Base-by-base conservation (phyloP, 495 filamentous ascomycete genomes). In the Pyrenula massariospora region DNA sequence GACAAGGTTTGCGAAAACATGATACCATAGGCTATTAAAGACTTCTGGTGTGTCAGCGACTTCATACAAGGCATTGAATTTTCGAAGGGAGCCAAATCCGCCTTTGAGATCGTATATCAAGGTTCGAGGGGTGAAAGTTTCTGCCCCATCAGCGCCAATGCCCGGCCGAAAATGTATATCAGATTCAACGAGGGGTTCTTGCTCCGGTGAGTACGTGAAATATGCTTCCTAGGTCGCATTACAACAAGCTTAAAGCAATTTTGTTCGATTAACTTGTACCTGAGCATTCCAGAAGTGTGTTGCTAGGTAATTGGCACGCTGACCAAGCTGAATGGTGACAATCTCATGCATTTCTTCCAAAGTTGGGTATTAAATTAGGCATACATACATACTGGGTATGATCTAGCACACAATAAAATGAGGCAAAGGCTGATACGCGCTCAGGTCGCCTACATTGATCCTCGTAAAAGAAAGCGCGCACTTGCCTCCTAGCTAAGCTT, bases 211-310 rank as follows among this genome's bases (percentile, higher is more conserved):
- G 66, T 96, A 97, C 22, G 93, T 96, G 66, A 98, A 98, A 71
- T 98, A 98, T 11, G 92, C 96, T 76, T 98, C 94, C 89, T 91
- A 47, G n/a, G 12, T 2, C 67, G 57, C 47, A 51, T 59, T 55
- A 53, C 42, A 58, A 48, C 56, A 63, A 50, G 73, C 60, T 62
- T n/a, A 24, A 58, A 25, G 12, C 48, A 19, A 11, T 48, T 11
- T 48, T 53, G 23, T 19, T 42, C 42, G 22, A 31, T 57, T 48
- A 24, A 1, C 48, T 60, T 53, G 12, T 73, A 87, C 84, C 75
- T 96, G 92, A 24, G 89, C 77, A 63, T 99, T 99, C 94, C 94
- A 99, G 67, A 95, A 97, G 73, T 99, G 93, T 0, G 89, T 95
- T n/a, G 86, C 91, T 24, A 96, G 68, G 63, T 96, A 95, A 72